phyloP scores from a whole-genome alignment of 2,329 filamentous ascomycete genomes.

The Talaromyces funiculosus region DNA sequence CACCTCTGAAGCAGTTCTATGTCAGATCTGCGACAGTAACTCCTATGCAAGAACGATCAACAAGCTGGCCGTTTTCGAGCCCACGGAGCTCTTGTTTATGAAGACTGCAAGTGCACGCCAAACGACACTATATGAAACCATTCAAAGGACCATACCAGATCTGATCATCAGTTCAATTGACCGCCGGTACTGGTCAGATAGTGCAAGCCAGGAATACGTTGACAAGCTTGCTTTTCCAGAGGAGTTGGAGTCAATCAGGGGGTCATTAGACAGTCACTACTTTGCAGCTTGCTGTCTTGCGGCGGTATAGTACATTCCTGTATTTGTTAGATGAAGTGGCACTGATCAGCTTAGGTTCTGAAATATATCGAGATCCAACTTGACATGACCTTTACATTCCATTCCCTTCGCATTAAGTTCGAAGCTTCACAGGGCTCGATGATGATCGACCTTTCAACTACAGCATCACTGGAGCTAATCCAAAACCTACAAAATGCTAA shows the following conservation, averaged over 20 bases:
- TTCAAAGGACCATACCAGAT: conserved; percentile 65
- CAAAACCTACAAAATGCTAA: conserved; percentile 75
- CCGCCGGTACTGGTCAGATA: conserved; percentile 78
- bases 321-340: conserved; percentile 15
- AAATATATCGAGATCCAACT: conserved; percentile 72
- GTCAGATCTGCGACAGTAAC: conserved; percentile 88
- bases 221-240: conserved; percentile 71
- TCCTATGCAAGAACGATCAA: conserved; percentile 85
- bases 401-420: conserved; percentile 80
- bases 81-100: conserved; percentile 73
- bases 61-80: conserved; percentile 75
- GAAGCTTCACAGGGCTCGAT: conserved; percentile 86
- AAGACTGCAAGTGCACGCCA: conserved; percentile 63
- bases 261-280: conserved; percentile 75
- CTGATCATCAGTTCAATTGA: conserved; percentile 61
- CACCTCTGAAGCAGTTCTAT: conserved; percentile 76
- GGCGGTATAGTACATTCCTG: conserved; percentile 55
- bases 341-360: conserved; percentile 53
- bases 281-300: conserved; percentile 81
- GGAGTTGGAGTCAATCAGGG: conserved; percentile 74
- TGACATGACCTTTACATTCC: conserved; percentile 62
- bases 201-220: conserved; percentile 69
- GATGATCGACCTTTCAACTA: conserved; percentile 90
- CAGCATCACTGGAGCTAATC: conserved; percentile 80
- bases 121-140: conserved; percentile 67